phyloP scores from a whole-genome alignment of 2,329 filamentous ascomycete species.

The Zopfia rhizophila region DNA sequence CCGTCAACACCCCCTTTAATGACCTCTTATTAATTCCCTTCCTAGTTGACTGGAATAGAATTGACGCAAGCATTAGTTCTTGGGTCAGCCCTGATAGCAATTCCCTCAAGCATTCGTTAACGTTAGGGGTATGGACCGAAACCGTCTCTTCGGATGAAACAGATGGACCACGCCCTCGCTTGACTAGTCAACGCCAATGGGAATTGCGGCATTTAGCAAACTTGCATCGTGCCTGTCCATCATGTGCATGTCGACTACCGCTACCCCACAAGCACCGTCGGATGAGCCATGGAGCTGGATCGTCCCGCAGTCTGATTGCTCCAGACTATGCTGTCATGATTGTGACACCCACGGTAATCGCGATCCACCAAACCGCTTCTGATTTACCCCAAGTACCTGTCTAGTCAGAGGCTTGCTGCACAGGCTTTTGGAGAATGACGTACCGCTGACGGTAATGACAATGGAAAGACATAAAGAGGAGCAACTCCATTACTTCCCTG shows the following conservation, averaged over 20 bases:
- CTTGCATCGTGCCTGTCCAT: background rate
- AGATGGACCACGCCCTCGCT: too few relatives aligned
- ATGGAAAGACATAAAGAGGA: slow-evolving; percentile 22
- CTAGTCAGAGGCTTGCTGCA: slow-evolving; percentile 10
- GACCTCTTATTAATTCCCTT: too few relatives aligned
- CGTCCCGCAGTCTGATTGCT: background rate
- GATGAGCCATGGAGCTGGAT: background rate
- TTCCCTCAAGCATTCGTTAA: too few relatives aligned
- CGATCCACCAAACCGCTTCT: slow-evolving; percentile 4
- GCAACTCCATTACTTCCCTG: background rate
- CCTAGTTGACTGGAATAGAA: too few relatives aligned
- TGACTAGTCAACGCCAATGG: too few relatives aligned
- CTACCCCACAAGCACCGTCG: slow-evolving; percentile 3
- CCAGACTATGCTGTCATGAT: slow-evolving; percentile 10
- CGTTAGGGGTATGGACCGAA: too few relatives aligned
- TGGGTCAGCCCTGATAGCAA: too few relatives aligned
- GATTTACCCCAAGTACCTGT: background rate
- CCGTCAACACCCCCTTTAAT: too few relatives aligned
- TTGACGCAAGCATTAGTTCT: too few relatives aligned
- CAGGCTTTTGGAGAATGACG: slow-evolving; percentile 23
- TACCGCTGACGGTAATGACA: slow-evolving; percentile 1
- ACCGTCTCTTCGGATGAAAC: too few relatives aligned
- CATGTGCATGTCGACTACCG: background rate
- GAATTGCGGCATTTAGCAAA: too few relatives aligned
- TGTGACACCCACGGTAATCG: slow-evolving; percentile 9